Conservation (phyloP, 495 filamentous ascomycete genomes). For the Penicillium turbatum region DNA sequence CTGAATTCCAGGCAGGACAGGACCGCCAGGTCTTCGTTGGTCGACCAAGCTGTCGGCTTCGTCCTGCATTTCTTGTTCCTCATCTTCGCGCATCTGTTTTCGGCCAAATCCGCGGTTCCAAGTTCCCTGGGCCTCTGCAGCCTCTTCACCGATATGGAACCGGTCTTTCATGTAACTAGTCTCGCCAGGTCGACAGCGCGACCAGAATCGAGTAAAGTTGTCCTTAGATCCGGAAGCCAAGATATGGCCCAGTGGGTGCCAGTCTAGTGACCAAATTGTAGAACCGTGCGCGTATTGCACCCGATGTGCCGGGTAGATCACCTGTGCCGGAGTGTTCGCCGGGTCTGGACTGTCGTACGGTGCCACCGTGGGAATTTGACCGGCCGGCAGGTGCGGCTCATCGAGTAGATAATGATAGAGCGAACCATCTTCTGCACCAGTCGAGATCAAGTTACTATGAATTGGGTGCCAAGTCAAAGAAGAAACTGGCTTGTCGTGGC, state of each 20-base stretch:
- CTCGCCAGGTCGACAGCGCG: conserved; percentile 81
- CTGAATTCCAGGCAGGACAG: conserved; percentile 51
- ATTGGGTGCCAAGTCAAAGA: conserved; percentile 92
- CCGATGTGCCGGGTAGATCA: conserved; percentile 82
- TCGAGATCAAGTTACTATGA: conserved; percentile 82
- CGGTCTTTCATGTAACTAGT: conserved; percentile 77
- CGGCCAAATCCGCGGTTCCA: conserved; percentile 79
- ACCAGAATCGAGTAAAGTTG: conserved; percentile 94
- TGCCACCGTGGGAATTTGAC: conserved; percentile 60
- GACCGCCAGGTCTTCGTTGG: conserved; percentile 63
- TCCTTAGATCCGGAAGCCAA: conserved; percentile 98
- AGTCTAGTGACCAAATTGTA: conserved; percentile 94
- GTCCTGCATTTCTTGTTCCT: conserved; percentile 88
- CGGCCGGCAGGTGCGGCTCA: conserved; percentile 77
- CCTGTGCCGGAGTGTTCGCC: conserved; percentile 69
- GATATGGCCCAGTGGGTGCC: conserved; percentile 94
- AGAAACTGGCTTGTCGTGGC: conserved; percentile 93
- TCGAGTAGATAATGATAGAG: conserved; percentile 90
- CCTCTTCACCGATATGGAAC: conserved; percentile 91
- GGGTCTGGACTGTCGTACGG: conserved; percentile 82
- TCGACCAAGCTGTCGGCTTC: conserved; percentile 92
- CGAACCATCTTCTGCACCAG: conserved; percentile 82
- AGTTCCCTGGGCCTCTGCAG: conserved; percentile 87
- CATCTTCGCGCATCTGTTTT: conserved; percentile 79
- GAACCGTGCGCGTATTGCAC: conserved; percentile 85